A percentile compares a stretch with the other conserved stretches of the same genome.
phyloP scores from a whole-genome alignment of 257 asterid species.

The Catharanthus roseus region DNA sequence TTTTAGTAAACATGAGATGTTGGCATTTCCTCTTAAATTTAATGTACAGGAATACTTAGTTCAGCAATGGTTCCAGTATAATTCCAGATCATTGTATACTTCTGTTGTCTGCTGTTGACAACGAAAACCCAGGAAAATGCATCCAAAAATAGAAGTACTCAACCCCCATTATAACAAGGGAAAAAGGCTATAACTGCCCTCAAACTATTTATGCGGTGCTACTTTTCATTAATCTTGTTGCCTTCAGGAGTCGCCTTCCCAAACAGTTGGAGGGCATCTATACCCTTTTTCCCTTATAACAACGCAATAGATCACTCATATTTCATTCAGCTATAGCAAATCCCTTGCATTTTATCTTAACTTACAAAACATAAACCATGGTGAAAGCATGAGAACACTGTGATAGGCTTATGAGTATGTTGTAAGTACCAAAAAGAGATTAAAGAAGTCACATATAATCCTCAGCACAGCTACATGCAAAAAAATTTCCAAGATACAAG shows the following conservation, averaged over 20 bases:
- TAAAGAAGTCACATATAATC: not conserved
- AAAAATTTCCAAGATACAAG: not conserved
- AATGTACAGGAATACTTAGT: slow-evolving; percentile 3
- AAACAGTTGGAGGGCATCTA: too few relatives aligned
- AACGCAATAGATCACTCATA: too few relatives aligned
- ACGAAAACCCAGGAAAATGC: not conserved
- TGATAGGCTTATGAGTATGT: not conserved
- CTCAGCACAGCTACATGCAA: not conserved
- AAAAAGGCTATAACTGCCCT: too few relatives aligned
- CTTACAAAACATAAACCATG: not conserved
- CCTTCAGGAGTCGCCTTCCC: too few relatives aligned
- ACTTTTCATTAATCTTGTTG: too few relatives aligned
- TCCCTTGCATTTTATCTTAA: not conserved
- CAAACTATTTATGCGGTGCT: too few relatives aligned
- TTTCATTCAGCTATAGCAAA: not conserved
- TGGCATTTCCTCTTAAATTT: not conserved
- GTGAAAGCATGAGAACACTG: not conserved
- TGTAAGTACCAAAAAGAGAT: not conserved
- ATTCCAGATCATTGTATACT: not conserved
- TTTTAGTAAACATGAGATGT: not conserved
- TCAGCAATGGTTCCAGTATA: not conserved
- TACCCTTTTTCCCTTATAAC: too few relatives aligned
- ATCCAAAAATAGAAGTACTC: not conserved
- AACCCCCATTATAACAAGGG: too few relatives aligned
- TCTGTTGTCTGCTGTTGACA: too few relatives aligned